Percentiles rank a stretch among this genome's conserved stretches.
Evolutionary conservation across 2,329 filamentous ascomycete genomes (phyloP).

Genomic region (Ceratocystis harringtonii): DNA sequence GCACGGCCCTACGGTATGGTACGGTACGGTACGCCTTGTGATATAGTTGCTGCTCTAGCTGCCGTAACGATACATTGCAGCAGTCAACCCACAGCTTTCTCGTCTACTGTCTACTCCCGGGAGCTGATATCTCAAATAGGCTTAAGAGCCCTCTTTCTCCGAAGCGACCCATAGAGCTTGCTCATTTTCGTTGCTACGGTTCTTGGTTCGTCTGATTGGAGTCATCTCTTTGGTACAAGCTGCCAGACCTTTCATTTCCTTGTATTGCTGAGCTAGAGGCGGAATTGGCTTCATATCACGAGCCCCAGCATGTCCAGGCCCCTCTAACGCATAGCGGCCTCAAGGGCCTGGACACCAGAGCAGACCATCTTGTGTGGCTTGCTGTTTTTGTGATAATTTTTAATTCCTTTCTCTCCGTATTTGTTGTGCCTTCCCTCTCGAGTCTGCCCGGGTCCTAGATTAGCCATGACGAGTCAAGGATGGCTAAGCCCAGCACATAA

Average conservation of each 20-base stretch:
- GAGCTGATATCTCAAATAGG: not conserved
- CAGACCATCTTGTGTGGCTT: not conserved
- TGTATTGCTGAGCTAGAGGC: not conserved
- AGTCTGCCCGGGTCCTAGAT: not conserved
- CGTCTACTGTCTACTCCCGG: not conserved
- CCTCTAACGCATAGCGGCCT: not conserved
- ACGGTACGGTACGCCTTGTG: too few relatives aligned
- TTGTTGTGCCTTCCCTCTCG: not conserved
- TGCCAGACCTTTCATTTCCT: not conserved
- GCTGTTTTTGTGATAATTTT: not conserved
- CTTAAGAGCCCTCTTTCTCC: not conserved
- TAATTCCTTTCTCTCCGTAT: not conserved
- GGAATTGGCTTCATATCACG: conserved; percentile 5
- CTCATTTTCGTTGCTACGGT: not conserved
- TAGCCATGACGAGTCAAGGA: not conserved
- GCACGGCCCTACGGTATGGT: too few relatives aligned
- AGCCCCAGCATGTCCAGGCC: not conserved
- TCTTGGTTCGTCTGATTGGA: not conserved
- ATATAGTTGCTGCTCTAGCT: too few relatives aligned
- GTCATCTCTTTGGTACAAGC: conserved; percentile 2
- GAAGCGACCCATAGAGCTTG: not conserved
- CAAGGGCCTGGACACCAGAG: not conserved
- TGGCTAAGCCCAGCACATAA: not conserved
- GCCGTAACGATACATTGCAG: too few relatives aligned
- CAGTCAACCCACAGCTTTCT: not conserved